Percentiles rank a stretch among this genome's conserved stretches.
Conservation (phyloP, 495 filamentous ascomycete genomes). For the Daldinia concentrica region DNA sequence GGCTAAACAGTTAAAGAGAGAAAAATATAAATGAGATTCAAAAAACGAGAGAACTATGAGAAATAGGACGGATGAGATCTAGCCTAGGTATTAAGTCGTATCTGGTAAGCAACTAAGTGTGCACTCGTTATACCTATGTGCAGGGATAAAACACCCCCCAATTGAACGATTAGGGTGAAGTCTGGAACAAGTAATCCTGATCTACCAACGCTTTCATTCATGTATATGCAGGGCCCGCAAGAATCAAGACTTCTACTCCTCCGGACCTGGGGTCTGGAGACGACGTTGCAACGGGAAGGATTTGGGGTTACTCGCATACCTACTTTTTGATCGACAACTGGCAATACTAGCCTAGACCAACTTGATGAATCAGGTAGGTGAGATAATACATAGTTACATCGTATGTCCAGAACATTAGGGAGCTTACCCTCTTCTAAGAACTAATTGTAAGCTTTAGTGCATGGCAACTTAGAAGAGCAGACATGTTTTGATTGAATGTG, state of each 20-base stretch:
- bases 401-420: neutral
- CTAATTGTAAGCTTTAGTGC: neutral
- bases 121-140: neutral
- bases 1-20: neutral
- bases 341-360: neutral
- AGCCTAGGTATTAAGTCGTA: slow-evolving; percentile 13
- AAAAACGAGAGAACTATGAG: slow-evolving; percentile 9
- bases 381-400: neutral
- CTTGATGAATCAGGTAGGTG: slow-evolving; percentile 5
- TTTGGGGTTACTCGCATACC: slow-evolving; percentile 15
- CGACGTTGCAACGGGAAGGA: slow-evolving; percentile 28
- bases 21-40: neutral
- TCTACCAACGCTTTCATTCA: neutral
- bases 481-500: neutral
- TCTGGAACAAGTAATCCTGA: slow-evolving; percentile 17
- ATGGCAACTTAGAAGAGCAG: neutral
- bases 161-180: slow-evolving; percentile 17
- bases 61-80: slow-evolving; percentile 21
- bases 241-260: slow-evolving; percentile 5
- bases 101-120: slow-evolving; percentile 20
- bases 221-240: neutral
- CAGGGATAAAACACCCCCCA: slow-evolving; percentile 24
- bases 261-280: slow-evolving; percentile 11
- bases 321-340: slow-evolving; percentile 16
- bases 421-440: neutral